A percentile compares a stretch with the other conserved stretches of the same genome.
phyloP scores from a whole-genome alignment of 306 rosid genomes.

The Prunus padus region DNA sequence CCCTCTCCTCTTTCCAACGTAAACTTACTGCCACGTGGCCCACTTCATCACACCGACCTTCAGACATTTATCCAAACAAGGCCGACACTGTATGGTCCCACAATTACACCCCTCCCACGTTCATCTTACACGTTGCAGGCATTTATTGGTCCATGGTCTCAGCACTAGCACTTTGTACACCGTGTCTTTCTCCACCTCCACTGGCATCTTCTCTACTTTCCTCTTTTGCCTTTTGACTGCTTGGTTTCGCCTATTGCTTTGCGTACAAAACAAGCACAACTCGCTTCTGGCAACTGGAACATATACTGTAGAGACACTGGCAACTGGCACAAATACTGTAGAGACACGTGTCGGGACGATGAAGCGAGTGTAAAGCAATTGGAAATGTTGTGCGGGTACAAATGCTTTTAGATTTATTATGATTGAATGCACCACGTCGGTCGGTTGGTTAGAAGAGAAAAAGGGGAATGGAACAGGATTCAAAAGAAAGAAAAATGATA shows the following conservation, averaged over 20 bases:
- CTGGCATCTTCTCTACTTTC: constrained; percentile 9
- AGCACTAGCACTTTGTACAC: neutral
- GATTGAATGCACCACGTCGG: neutral
- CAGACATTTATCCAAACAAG: constrained; percentile 5
- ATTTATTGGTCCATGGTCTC: constrained; percentile 22
- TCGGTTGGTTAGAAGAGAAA: neutral
- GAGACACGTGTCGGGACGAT: neutral
- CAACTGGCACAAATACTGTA: neutral
- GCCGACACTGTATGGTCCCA: constrained; percentile 46
- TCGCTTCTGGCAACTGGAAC: neutral
- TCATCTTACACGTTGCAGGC: constrained; percentile 25
- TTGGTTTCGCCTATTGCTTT: neutral
- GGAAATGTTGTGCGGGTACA: neutral
- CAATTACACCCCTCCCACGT: constrained; percentile 10
- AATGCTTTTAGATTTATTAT: neutral
- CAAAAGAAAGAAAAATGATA: neutral
- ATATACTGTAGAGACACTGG: neutral
- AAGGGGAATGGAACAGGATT: neutral
- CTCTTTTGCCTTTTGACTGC: constrained; percentile 17
- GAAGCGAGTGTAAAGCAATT: neutral
- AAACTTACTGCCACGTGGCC: constrained; percentile 23
- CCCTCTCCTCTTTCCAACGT: neutral
- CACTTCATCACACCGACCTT: constrained; percentile 35
- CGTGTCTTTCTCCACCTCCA: neutral
- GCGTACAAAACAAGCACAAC: neutral